A percentile compares a stretch with the other conserved stretches of the same genome.
Evolutionary conservation across 1,284 basidiomycete genomes (phyloP).

Genomic region (Laetiporus sulphureus): DNA sequence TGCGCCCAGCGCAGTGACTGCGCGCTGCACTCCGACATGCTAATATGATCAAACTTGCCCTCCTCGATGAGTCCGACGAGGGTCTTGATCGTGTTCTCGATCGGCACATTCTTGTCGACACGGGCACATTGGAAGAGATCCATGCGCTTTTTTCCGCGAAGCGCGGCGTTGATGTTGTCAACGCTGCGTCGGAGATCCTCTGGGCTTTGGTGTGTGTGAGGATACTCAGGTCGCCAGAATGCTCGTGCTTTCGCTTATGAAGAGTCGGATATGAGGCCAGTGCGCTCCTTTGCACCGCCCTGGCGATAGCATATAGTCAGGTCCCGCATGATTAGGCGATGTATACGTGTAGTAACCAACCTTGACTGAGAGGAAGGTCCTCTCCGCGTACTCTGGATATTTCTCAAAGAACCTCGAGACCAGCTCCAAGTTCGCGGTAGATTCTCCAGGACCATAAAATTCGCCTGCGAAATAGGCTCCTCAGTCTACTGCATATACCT

Average conservation of each 20-base stretch:
- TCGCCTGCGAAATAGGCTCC: slow-evolving; percentile 30
- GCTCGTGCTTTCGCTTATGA: slow-evolving; percentile 19
- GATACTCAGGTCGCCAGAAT: neutral
- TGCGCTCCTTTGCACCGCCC: slow-evolving; percentile 31
- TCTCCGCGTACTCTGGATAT: slow-evolving; percentile 48
- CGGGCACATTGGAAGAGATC: slow-evolving; percentile 39
- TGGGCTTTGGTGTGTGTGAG: slow-evolving; percentile 19
- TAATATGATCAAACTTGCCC: slow-evolving; percentile 41
- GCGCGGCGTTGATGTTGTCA: slow-evolving; percentile 29
- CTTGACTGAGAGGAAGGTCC: slow-evolving; percentile 41
- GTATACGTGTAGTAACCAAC: no score
- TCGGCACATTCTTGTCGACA: slow-evolving; percentile 22
- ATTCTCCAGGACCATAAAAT: slow-evolving; percentile 34
- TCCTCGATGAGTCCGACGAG: slow-evolving; percentile 27
- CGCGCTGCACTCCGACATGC: slow-evolving; percentile 41
- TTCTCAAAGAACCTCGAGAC: slow-evolving; percentile 38
- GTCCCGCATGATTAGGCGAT: no score
- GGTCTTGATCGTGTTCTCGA: slow-evolving; percentile 26
- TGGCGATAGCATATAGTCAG: no score
- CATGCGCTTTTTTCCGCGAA: slow-evolving; percentile 37
- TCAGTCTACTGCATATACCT: no score
- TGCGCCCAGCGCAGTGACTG: slow-evolving; percentile 34
- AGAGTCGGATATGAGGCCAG: slow-evolving; percentile 16
- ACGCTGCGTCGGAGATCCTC: slow-evolving; percentile 38
- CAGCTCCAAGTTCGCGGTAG: slow-evolving; percentile 34